Conservation (phyloP, 2,329 filamentous ascomycete genomes). For the Taxawa tesnikishii region DNA sequence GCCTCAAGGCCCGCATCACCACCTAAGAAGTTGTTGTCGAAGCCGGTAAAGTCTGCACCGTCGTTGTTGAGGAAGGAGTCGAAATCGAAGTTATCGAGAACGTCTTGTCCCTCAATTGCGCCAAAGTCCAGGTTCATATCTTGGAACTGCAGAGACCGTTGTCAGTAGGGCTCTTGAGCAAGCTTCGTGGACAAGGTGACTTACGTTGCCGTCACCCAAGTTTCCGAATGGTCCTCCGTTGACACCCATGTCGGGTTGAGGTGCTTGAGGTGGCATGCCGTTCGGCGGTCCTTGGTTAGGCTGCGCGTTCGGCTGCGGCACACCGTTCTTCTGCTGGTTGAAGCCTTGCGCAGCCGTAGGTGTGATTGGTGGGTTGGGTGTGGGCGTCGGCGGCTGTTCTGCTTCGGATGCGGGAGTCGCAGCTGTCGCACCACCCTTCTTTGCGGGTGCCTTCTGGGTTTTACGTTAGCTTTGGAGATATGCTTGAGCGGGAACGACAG, state of each 20-base stretch:
- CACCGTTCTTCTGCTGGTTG: constrained; percentile 20
- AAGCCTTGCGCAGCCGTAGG: constrained; percentile 29
- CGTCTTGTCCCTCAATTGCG: constrained; percentile 45
- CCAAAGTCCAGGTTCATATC: constrained; percentile 26
- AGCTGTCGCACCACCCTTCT: constrained; percentile 25
- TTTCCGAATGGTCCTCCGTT: constrained; percentile 26
- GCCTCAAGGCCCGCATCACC: constrained; percentile 13
- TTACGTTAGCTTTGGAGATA: constrained; percentile 12
- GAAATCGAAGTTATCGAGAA: constrained; percentile 56
- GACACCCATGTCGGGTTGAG: constrained; percentile 21
- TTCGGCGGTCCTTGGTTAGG: constrained; percentile 13
- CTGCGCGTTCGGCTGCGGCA: constrained; percentile 17
- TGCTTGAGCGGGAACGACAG: constrained; percentile 10
- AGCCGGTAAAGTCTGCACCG: constrained; percentile 27
- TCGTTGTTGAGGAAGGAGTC: constrained; percentile 52
- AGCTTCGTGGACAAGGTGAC: constrained; percentile 4
- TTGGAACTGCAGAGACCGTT: constrained; percentile 14
- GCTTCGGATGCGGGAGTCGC: constrained; percentile 29
- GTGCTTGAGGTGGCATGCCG: constrained; percentile 5
- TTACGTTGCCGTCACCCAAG: constrained; percentile 22
- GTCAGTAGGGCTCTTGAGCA: not conserved
- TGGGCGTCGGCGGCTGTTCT: constrained; percentile 35
- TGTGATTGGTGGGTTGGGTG: constrained; percentile 35
- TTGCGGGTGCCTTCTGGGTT: constrained; percentile 17
- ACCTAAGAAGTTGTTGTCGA: constrained; percentile 25